phyloP scores from a whole-genome alignment of 2,329 filamentous ascomycete species.

The Hymenoscyphus occultus region DNA sequence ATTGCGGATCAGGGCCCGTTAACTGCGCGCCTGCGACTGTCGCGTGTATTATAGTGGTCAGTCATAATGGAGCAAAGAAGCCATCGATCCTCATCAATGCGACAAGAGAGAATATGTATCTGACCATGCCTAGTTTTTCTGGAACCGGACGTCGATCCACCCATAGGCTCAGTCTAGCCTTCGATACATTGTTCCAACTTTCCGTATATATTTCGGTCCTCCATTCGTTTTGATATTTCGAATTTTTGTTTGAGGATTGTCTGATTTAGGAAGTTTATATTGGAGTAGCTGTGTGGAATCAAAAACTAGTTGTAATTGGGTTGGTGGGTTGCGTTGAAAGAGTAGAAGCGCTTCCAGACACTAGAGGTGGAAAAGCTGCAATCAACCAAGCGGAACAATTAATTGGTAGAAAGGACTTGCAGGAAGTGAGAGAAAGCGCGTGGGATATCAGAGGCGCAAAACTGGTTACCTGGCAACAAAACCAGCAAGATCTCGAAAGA shows the following conservation, averaged over 20 bases:
- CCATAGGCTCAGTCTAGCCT: constrained; percentile 1
- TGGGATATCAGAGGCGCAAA: neutral
- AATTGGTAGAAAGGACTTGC: neutral
- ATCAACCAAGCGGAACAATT: neutral
- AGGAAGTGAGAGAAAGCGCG: neutral
- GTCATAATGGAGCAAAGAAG: constrained; percentile 26
- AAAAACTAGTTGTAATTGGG: neutral
- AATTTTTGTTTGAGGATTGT: constrained; percentile 1
- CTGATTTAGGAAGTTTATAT: neutral
- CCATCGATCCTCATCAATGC: constrained; percentile 12
- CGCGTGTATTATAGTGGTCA: constrained; percentile 37
- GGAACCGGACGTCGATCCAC: constrained; percentile 15
- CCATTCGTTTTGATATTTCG: constrained; percentile 8
- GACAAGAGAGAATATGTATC: constrained; percentile 11
- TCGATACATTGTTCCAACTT: constrained; percentile 5
- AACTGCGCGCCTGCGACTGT: constrained; percentile 25
- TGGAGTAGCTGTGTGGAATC: neutral
- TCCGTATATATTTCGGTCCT: constrained; percentile 12
- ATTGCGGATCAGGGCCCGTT: constrained; percentile 27
- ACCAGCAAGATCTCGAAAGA: neutral
- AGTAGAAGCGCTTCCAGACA: neutral
- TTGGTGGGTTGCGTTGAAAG: neutral
- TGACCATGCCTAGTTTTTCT: constrained; percentile 29
- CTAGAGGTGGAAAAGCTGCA: neutral
- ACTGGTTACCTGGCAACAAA: constrained; percentile 1